Percentiles rank a stretch among this genome's conserved stretches.
These are phyloP conservation scores for Bacidia rubella DNA, from an alignment of 495 filamentous ascomycete species.

Conservation along the genomic window DNA sequence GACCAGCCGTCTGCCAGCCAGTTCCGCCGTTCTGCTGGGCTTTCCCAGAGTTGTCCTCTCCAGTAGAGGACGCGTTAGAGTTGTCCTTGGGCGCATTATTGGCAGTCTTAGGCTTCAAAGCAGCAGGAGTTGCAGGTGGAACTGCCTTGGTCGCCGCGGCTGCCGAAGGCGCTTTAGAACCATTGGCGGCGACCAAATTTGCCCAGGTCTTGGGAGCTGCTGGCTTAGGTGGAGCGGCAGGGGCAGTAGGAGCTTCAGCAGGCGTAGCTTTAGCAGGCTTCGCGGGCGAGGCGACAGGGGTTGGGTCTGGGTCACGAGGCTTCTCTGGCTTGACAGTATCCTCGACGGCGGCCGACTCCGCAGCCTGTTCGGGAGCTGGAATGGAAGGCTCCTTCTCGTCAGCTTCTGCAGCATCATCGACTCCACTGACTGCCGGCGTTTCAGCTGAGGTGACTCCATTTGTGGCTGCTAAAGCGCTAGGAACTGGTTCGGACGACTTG, in stretches of 20 bases:
- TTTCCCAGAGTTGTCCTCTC: constrained; percentile 33
- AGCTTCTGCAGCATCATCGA: constrained; percentile 19
- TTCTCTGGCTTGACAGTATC: constrained; percentile 39
- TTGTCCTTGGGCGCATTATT: constrained; percentile 24
- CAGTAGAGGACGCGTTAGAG: constrained; percentile 21
- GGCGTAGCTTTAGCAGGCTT: constrained; percentile 38
- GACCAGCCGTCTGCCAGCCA: constrained; percentile 72
- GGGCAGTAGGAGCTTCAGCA: constrained; percentile 31
- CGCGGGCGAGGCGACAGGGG: constrained; percentile 35
- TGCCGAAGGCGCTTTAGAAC: constrained; percentile 27
- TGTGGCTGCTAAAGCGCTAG: constrained; percentile 21
- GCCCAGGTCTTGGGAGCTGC: constrained; percentile 75
- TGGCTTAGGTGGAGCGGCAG: constrained; percentile 25
- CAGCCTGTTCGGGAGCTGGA: constrained; percentile 16
- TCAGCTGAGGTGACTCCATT: constrained; percentile 11
- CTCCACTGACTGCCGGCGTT: constrained; percentile 4
- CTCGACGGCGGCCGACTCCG: constrained; percentile 30
- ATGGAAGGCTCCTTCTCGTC: background rate
- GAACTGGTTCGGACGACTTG: constrained; percentile 32
- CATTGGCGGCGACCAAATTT: constrained; percentile 45
- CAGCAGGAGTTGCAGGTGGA: constrained; percentile 27
- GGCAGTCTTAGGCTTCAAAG: constrained; percentile 30
- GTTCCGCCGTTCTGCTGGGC: constrained; percentile 32
- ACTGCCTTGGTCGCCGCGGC: constrained; percentile 25
- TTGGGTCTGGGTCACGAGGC: constrained; percentile 38